phyloP scores from a whole-genome alignment of 345 rosid genomes.

The Raphanus raphanistrum region DNA sequence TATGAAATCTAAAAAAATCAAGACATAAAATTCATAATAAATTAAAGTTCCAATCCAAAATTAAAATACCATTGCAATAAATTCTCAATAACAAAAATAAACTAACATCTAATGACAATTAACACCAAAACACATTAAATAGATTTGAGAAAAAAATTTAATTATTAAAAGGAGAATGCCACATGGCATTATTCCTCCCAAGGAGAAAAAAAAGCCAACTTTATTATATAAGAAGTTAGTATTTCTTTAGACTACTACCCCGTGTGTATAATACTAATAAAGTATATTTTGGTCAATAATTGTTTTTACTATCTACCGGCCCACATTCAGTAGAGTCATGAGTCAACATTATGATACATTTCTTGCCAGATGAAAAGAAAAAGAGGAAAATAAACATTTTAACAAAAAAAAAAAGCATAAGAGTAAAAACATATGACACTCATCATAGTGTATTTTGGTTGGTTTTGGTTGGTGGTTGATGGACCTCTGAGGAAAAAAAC shows the following conservation, averaged over 20 bases:
- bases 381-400: no score
- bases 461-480: slow-evolving; percentile 12
- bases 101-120: no score
- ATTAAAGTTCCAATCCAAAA: no score
- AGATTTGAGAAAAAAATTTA: no score
- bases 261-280: neutral
- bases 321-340: slow-evolving; percentile 8
- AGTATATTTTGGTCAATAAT: slow-evolving; percentile 11
- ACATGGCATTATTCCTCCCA: no score
- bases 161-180: no score
- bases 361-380: neutral
- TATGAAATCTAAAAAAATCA: no score
- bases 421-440: slow-evolving; percentile 17
- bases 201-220: no score
- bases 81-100: no score
- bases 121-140: no score
- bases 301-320: slow-evolving; percentile 27
- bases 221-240: neutral
- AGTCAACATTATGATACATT: slow-evolving; percentile 24
- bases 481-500: slow-evolving; percentile 2
- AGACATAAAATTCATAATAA: no score
- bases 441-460: slow-evolving; percentile 20
- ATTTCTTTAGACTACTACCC: neutral
- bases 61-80: no score
- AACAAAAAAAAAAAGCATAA: neutral